Evolutionary conservation across 805 yeast species (phyloP), one percentile per base, ranked within the genome.

Genomic region (Ogataea polymorpha): DNA sequence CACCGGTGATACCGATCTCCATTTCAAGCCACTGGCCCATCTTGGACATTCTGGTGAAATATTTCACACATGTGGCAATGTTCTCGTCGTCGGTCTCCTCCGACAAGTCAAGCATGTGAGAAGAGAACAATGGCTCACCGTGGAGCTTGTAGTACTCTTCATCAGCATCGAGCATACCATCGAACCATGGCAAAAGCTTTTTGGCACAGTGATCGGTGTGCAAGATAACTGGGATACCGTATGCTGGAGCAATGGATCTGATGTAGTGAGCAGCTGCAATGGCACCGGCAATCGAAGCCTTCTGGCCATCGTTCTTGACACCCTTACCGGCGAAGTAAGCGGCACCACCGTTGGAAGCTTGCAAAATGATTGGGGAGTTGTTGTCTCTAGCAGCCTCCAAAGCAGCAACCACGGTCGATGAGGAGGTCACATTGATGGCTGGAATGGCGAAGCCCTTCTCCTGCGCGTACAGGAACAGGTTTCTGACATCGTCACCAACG

Each of bases 1-100:
- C 99, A 75, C 99, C 99, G 68, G 99, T 93, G 82, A 93, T 93
- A 82, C 99, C 99, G 67, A 93, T 93, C 79, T 93, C 99, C 99
- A 93, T 93, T 80, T 93, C 99, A 67, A 93, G 81, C 93, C 93
- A 93, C 77, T 91, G 98, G 74, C 80, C 77, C 80, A 91, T 77
- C 75, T 86, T 88, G 68, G 95, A 73, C 82, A 87, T 88, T 74
- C 96, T 87, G 70, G 76, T 77, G 75, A 93, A 91, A 82, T 93
- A 93, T 74, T 87, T 83, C 71, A 72, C 95, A 79, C 97, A 90
- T 54, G 86, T 84, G 51, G 80, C 82, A 60, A 93, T 91, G 86
- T 93, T 93, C 75, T 86, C 95, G 53, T 88, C 95, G 69, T 93
- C 97, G 51, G 86, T 56, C 78, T 93, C 98, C 76, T 93, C 99